Evolutionary conservation across 805 yeast genomes (phyloP), one percentile per base, ranked within the genome.

Genomic region (Candida tallmaniae): DNA sequence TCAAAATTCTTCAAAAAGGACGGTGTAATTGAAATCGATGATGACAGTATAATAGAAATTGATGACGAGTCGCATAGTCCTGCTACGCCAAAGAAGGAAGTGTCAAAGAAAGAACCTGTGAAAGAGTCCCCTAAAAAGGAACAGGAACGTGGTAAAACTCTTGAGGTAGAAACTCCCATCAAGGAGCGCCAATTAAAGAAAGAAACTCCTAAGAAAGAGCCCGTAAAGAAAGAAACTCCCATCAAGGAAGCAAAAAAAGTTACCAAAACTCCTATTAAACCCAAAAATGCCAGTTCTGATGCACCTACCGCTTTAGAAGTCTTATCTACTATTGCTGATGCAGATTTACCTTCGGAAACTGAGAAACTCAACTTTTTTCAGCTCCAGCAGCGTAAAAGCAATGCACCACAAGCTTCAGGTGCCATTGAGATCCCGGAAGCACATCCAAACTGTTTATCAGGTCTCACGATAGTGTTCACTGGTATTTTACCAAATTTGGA

Each of bases 401-500:
- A 11, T 41, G 52, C 17, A 51, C 65, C 6, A 41, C 65, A 11
- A 65, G 65, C 47, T n/a, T 29, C 43, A 7, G 60, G 59, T 5
- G 37, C 50, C 12, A 60, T 58, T 10, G 78, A 76, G 11, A 65
- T 88, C 20, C 96, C 97, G 0, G 81, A 73, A 44, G 96, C 96
- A 2, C 73, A 79, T 8, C 85, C 88, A 3, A 80, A 89, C 53
- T 93, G 98, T 60, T 62, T 93, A 28, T 70, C 81, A 2, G 98
- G 98, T 0, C 60, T 93, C 17, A 86, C 95, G 0, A 83, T 93
- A 42, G 97, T 93, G 0, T 90, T 93, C 54, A 93, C 98, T 0
- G 98, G 98, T 25, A 76, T 78, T 4, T 59, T 93, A 36, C 96
- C 96, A 1, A 75, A 76, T 16, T 57, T 93, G 23, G 83, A 84